Conservation (phyloP, 2,329 filamentous ascomycete genomes). For the Nothophaeocryptopus gaeumannii region DNA sequence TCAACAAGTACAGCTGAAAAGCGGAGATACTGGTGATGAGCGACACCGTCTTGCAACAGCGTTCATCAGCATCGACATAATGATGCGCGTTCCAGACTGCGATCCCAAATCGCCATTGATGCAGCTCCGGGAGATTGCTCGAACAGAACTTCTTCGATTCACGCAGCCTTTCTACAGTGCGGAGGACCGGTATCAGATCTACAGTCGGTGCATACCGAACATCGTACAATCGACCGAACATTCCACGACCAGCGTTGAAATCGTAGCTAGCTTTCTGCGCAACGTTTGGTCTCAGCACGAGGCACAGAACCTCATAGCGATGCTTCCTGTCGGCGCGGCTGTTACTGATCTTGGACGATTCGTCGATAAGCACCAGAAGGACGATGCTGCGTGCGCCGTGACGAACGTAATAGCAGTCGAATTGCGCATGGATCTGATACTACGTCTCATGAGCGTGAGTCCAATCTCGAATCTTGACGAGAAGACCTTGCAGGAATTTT, state of each 20-base stretch:
- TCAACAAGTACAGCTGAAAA: constrained; percentile 13
- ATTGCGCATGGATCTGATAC: constrained; percentile 58
- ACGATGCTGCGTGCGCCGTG: not conserved
- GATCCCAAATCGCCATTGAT: constrained; percentile 5
- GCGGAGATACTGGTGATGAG: not conserved
- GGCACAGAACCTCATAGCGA: constrained; percentile 17
- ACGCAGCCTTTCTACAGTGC: constrained; percentile 4
- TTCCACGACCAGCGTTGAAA: constrained; percentile 26
- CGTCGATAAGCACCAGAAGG: constrained; percentile 21
- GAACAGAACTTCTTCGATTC: constrained; percentile 23
- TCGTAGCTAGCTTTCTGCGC: constrained; percentile 24
- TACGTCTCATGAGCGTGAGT: constrained; percentile 34
- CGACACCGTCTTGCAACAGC: constrained; percentile 19
- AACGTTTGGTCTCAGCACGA: constrained; percentile 13
- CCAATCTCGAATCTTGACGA: constrained; percentile 1
- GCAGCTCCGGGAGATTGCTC: constrained; percentile 20
- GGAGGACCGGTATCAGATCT: constrained; percentile 24
- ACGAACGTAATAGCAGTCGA: constrained; percentile 4
- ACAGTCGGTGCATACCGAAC: constrained; percentile 24
- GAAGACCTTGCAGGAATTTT: constrained; percentile 13
- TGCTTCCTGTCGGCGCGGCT: constrained; percentile 25
- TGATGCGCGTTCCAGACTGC: constrained; percentile 20
- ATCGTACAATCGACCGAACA: constrained; percentile 17
- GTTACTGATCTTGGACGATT: constrained; percentile 42
- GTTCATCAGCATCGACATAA: constrained; percentile 29